phyloP scores from a whole-genome alignment of 2,329 filamentous ascomycete genomes.

The Verruconis gallopava region DNA sequence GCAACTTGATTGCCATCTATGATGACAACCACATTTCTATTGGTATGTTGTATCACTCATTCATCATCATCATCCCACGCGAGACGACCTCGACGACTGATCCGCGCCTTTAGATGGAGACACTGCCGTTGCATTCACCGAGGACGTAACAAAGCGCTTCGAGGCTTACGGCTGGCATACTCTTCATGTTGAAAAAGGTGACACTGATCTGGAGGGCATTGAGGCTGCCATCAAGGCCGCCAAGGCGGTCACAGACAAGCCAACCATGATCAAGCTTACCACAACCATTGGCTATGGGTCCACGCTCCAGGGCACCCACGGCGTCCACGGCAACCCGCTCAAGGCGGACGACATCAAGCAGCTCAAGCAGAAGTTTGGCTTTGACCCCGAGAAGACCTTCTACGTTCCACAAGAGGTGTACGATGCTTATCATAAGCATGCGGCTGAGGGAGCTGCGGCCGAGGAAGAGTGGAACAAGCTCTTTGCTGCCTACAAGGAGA shows the following conservation, averaged over 20 bases:
- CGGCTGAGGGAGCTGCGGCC: constrained; percentile 70
- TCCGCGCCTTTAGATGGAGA: constrained; percentile 74
- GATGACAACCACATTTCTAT: constrained; percentile 97
- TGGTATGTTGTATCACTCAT: constrained; percentile 33
- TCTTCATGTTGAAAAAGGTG: constrained; percentile 71
- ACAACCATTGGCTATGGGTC: constrained; percentile 98
- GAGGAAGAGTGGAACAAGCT: constrained; percentile 95
- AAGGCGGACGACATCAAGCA: constrained; percentile 90
- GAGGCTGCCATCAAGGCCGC: constrained; percentile 77
- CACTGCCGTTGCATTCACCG: constrained; percentile 92
- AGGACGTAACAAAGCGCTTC: constrained; percentile 90
- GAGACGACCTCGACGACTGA: too few relatives aligned
- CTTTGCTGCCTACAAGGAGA: constrained; percentile 69
- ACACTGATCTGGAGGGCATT: constrained; percentile 76
- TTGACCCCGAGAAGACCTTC: constrained; percentile 89
- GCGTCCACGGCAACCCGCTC: constrained; percentile 90
- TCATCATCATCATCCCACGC: neutral
- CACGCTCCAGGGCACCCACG: constrained; percentile 80
- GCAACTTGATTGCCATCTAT: constrained; percentile 93
- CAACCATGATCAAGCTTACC: constrained; percentile 87
- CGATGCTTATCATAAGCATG: constrained; percentile 76
- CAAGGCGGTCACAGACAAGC: constrained; percentile 88
- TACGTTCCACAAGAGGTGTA: constrained; percentile 90
- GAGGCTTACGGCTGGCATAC: constrained; percentile 96
- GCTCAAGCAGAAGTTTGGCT: constrained; percentile 90